phyloP scores from a whole-genome alignment of 2,329 filamentous ascomycete species.

The Xylaria sp. region DNA sequence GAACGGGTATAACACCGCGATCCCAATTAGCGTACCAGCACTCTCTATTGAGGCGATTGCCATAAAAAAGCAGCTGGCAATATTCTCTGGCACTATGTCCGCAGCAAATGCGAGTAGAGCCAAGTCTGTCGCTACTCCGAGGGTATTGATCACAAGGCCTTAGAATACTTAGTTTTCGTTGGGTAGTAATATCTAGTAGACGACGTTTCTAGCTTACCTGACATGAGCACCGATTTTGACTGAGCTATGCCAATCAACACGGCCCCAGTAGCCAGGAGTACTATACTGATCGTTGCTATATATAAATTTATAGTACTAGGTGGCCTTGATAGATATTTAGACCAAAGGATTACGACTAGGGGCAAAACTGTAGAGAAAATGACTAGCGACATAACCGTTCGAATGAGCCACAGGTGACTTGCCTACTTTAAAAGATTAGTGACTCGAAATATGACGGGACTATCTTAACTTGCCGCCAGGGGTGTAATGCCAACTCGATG shows the following conservation, averaged over 20 bases:
- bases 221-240: slow-evolving; percentile 8
- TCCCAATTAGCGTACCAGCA: slow-evolving; percentile 18
- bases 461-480: neutral
- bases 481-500: slow-evolving; percentile 18
- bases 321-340: neutral
- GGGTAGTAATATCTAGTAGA: too few relatives aligned
- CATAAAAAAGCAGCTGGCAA: slow-evolving; percentile 17
- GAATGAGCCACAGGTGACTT: slow-evolving; percentile 18
- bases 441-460: neutral
- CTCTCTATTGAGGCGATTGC: slow-evolving; percentile 23
- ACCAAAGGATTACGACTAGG: neutral
- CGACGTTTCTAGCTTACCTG: neutral
- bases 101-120: slow-evolving; percentile 22
- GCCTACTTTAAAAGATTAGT: slow-evolving; percentile 11
- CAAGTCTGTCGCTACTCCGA: slow-evolving; percentile 26
- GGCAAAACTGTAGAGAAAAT: slow-evolving; percentile 19
- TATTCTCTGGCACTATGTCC: slow-evolving; percentile 6
- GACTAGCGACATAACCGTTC: slow-evolving; percentile 16
- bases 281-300: slow-evolving; percentile 1
- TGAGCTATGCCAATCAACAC: slow-evolving; percentile 19
- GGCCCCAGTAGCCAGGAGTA: slow-evolving; percentile 11
- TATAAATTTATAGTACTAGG: slow-evolving; percentile 7
- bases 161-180: neutral
- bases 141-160: slow-evolving; percentile 27
- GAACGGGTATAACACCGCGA: slow-evolving; percentile 19